Base-by-base conservation (phyloP, 2,329 filamentous ascomycete species). In the Colletotrichum kahawae region DNA sequence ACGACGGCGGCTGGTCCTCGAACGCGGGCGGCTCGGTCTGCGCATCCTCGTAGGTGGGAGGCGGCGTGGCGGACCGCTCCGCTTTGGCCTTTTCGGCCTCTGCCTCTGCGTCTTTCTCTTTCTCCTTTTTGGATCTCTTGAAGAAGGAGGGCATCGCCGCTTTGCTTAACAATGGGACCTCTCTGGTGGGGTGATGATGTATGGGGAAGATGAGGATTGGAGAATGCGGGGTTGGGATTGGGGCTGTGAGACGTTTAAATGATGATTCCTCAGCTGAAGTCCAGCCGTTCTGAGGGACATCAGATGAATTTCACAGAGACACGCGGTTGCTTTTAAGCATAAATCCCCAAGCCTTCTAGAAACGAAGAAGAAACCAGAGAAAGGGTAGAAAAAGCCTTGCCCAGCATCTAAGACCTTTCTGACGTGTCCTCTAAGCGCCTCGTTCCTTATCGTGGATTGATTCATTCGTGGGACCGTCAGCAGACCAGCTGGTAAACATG, bases 1-100 rank as follows among this genome's bases (percentile, higher is more conserved):
- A 77, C 5, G 73, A 67, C 10, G 75, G 75, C 60, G 75, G 75
- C 38, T 62, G 34, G 29, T 77, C 73, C 14, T 72, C 68, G 43
- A 77, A 71, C 4, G 73, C 54, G 9, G 75, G 67, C 12, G 69
- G 72, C 7, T 76, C 68, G 8, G 24, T 31, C 18, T 65, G 38
- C 13, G 73, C 43, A 14, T 64, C 65, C 24, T 62, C 54, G 24
- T 77, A 77, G 3, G 73, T 71, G 4, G 72, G 75, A 9, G 75
- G 75, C 7, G 73, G 75, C 5, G 75, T 77, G 10, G 64, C 75
- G 9, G 75, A 48, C 18, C 73, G 67, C n/a, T 43, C 60, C 3
- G 38, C 69, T 5, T 29, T 65, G 24, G 67, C 73, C n/a, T 62
- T 76, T 54, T 76, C 75, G 2, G 71, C 66, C 27, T 70, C 29